A percentile compares a stretch with the other conserved stretches of the same genome.
phyloP scores from a whole-genome alignment of 2,329 filamentous ascomycete genomes.

The Trichoderma sp. region DNA sequence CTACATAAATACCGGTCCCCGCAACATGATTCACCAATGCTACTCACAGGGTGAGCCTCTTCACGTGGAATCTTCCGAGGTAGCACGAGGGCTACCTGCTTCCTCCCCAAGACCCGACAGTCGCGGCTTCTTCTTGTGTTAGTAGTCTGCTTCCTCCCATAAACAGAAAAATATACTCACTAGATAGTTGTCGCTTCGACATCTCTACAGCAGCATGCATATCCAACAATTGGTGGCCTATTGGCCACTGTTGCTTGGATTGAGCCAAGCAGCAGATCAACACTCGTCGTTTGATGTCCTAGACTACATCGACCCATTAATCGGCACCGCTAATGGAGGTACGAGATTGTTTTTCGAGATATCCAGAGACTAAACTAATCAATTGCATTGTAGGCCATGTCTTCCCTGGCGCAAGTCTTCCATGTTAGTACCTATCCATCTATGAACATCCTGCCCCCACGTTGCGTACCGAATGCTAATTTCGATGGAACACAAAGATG shows the following conservation, averaged over 20 bases:
- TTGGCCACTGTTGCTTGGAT: conserved; percentile 5
- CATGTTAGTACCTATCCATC: conserved; percentile 27
- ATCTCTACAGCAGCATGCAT: background rate
- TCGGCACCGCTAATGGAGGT: conserved; percentile 59
- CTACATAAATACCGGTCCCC: conserved; percentile 8
- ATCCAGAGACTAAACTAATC: background rate
- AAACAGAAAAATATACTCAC: background rate
- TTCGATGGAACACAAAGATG: conserved; percentile 24
- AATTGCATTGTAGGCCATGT: conserved; percentile 37
- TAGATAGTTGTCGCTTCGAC: background rate
- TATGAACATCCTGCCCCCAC: background rate
- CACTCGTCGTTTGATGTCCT: conserved; percentile 19
- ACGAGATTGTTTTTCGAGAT: background rate
- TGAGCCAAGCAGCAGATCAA: conserved; percentile 11
- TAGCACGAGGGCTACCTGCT: background rate
- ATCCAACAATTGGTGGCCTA: conserved; percentile 15
- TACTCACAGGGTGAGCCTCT: background rate
- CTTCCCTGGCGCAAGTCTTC: conserved; percentile 52
- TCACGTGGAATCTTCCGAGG: background rate
- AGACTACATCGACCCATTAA: conserved; percentile 55
- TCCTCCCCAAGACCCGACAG: background rate
- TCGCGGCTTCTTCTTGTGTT: background rate
- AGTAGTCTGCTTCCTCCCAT: background rate
- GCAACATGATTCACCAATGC: background rate
- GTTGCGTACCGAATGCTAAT: background rate